Conservation (phyloP, 2,329 filamentous ascomycete genomes). For the Helotiales sp. region DNA sequence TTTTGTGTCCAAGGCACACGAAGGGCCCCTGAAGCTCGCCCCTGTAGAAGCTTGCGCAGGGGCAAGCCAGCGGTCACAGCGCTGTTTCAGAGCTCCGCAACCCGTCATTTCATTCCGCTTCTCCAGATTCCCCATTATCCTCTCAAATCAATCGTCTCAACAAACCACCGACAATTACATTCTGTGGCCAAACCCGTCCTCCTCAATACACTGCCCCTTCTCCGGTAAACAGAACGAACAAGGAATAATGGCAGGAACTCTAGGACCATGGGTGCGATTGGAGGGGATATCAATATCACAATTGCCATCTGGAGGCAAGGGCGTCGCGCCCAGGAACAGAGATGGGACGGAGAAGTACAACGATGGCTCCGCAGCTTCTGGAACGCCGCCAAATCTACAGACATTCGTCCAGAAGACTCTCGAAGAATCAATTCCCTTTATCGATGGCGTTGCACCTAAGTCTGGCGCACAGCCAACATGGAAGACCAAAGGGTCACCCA, state of each 20-base stretch:
- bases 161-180: background rate
- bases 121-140: background rate
- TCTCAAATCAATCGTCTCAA: background rate
- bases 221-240: background rate
- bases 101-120: background rate
- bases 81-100: background rate
- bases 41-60: slow-evolving; percentile 3
- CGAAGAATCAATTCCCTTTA: slow-evolving; percentile 63
- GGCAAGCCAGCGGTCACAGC: background rate
- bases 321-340: slow-evolving; percentile 28
- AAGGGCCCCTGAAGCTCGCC: background rate
- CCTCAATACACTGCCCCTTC: background rate
- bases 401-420: slow-evolving; percentile 59
- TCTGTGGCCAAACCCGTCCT: background rate
- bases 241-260: slow-evolving; percentile 12
- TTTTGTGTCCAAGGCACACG: too few species aligned
- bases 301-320: slow-evolving; percentile 49
- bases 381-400: slow-evolving; percentile 44
- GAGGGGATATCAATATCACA: slow-evolving; percentile 56
- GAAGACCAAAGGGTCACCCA: slow-evolving; percentile 54
- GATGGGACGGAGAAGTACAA: slow-evolving; percentile 22
- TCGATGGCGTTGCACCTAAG: slow-evolving; percentile 57
- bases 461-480: slow-evolving; percentile 47
- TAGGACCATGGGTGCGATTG: slow-evolving; percentile 58
- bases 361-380: slow-evolving; percentile 20